Conservation (phyloP, 768 basidiomycete species). For the Pseudohyphozyma bogoriensis region DNA sequence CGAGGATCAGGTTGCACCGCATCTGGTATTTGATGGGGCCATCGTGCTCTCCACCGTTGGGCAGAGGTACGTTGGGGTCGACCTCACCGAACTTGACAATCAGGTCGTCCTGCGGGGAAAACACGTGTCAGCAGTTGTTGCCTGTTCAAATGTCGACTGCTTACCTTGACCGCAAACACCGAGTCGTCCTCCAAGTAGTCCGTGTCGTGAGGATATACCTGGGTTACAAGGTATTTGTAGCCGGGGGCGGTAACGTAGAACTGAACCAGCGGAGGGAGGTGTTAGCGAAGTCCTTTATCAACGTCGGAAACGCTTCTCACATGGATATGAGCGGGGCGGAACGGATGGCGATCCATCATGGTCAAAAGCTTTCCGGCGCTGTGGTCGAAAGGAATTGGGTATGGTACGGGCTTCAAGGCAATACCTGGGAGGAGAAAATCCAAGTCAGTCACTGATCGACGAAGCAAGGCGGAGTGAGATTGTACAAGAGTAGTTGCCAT, state of each 20-base stretch:
- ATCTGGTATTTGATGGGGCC: conserved; percentile 22
- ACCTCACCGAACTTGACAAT: conserved; percentile 27
- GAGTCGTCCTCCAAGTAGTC: conserved; percentile 33
- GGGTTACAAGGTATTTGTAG: conserved; percentile 32
- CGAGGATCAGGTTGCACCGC: conserved; percentile 22
- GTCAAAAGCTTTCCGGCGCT: conserved; percentile 29
- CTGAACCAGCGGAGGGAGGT: not conserved
- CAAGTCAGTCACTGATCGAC: too few relatives aligned
- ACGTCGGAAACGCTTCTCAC: not conserved
- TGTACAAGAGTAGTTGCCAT: conserved; percentile 13
- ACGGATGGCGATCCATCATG: conserved; percentile 31
- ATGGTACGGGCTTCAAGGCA: too few relatives aligned
- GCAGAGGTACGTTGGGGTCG: conserved; percentile 8
- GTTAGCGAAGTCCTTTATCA: not conserved
- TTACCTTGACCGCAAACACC: conserved; percentile 33
- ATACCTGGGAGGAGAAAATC: too few relatives aligned
- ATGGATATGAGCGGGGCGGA: conserved; percentile 9
- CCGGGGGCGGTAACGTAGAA: conserved; percentile 27
- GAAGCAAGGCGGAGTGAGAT: not conserved
- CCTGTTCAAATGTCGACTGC: not conserved
- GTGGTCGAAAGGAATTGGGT: conserved; percentile 32
- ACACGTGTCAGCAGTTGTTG: not conserved
- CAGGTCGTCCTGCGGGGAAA: conserved; percentile 18
- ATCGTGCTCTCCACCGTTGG: conserved; percentile 15
- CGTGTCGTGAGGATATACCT: conserved; percentile 30